Evolutionary conservation across 1,284 basidiomycete genomes (phyloP), one percentile per base, ranked within the genome.

Genomic region (Bondarzewia mesenterica): DNA sequence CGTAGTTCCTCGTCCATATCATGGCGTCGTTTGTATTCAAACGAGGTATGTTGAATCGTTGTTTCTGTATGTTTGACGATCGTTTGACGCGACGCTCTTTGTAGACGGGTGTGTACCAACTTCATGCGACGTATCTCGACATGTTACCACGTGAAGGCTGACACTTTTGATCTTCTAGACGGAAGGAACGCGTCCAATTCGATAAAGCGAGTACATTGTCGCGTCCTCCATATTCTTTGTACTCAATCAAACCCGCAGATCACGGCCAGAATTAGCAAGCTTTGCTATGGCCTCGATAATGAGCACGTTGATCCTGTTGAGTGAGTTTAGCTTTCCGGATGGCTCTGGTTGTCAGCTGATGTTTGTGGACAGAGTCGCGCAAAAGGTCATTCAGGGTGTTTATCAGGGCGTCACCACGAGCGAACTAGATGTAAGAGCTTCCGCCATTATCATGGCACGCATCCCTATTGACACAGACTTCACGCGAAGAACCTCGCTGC

Each of bases 391-490:
- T 47, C 82, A 86, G 43, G 95, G 95, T 59, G 93, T 97, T 45
- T 95, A 96, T 66, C 85, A 91, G 54, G 93, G 94, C 44, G 93
- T 97, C 18, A 99, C 94, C 7, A 99, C 96, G 7, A 90, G 93
- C 50, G 96, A 99, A 68, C 87, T 99, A 51, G 96, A 99, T 67
- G 90, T 93, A 57, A 59, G 83, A 74, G n/a, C n/a, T n/a, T n/a
- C n/a, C 10, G 18, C 42, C 40, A 20, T 15, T 7, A 42, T 49
- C 27, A 18, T 44, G 15, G 25, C 36, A 22, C 23, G 4, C 46
- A 26, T 22, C 4, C 1, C 50, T 47, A 5, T 35, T 55, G 15
- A 52, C 15, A 29, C 15, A 18, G 4, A 36, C 18, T 23, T 22
- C 10, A n/a, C n/a, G n/a, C 36, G 14, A 49, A 93, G 88, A 95